Base-by-base conservation (phyloP, 352 stramenopile species). In the Phytophthora melonis region DNA sequence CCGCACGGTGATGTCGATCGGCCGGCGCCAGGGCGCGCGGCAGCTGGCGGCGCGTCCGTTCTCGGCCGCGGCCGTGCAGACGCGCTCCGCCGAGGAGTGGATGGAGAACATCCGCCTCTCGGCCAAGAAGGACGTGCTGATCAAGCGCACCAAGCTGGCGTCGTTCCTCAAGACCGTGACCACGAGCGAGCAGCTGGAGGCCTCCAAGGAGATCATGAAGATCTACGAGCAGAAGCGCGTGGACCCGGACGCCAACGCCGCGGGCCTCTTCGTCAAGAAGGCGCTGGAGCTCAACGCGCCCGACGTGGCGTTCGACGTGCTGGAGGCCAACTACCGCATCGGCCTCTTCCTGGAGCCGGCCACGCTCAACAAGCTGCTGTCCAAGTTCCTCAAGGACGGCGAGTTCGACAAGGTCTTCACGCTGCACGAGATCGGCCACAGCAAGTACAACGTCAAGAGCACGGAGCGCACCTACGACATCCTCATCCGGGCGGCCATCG, bases 191-290 rank as follows among this genome's bases (percentile, higher is more conserved):
- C 77, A 95, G 77, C 77, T 95, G 54, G 84, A 91, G 75, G 85
- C 83, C 1, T 89, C 80, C 27, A 93, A 93, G 77, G 86, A 93
- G 75, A 93, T 95, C 70, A 93, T 95, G 88, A 91, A 92, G 74
- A 93, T 95, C 66, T 95, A 95, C 72, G 88, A 95, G 80, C 75
- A 91, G 72, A 95, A 95, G 78, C 86, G 88, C 50, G 85, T 95
- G 66, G 88, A 95, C 68, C 88, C 87, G 65, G 87, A 93, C 59
- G 74, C 86, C 47, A 93, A 88, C 63, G 88, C 88, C n/a, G 86
- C 83, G 4, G 88, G 86, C 8, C 66, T 93, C 2, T 93, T 95
- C 59, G 82, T 95, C 16, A 95, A 95, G 77, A 95, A 95, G 75
- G 88, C 88, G 70, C 79, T 95, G 32, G 86, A 95, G 68, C 81